phyloP scores from a whole-genome alignment of 495 filamentous ascomycete species.

The Penicilliopsis zonata region DNA sequence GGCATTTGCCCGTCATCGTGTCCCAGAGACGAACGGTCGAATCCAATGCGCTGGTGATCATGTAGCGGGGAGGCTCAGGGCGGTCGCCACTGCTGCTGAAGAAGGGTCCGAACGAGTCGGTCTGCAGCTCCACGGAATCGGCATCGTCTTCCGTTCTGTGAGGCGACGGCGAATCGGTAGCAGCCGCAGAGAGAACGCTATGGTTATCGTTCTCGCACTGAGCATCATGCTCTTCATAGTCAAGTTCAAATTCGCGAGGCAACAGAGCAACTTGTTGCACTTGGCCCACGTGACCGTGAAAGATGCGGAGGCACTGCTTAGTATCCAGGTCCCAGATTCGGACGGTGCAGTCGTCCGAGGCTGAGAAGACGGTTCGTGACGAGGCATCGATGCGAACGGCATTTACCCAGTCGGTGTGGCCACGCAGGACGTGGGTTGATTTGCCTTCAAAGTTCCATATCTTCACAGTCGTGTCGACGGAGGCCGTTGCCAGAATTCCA shows the following conservation, averaged over 20 bases:
- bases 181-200: slow-evolving; percentile 24
- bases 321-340: slow-evolving; percentile 91
- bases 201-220: slow-evolving; percentile 45
- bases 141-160: slow-evolving; percentile 10
- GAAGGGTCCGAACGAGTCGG: slow-evolving; percentile 39
- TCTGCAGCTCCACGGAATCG: slow-evolving; percentile 26
- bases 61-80: slow-evolving; percentile 69
- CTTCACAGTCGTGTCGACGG: slow-evolving; percentile 78
- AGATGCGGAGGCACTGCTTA: slow-evolving; percentile 60
- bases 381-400: slow-evolving; percentile 69
- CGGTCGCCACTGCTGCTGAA: slow-evolving; percentile 53
- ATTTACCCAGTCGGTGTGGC: slow-evolving; percentile 92
- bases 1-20: slow-evolving; percentile 62
- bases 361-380: slow-evolving; percentile 79
- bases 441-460: slow-evolving; percentile 88
- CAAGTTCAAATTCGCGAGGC: slow-evolving; percentile 79
- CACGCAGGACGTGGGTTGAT: slow-evolving; percentile 62
- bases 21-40: slow-evolving; percentile 91
- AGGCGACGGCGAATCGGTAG: slow-evolving; percentile 12
- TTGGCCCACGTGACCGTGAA: slow-evolving; percentile 89
- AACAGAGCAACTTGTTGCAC: slow-evolving; percentile 82
- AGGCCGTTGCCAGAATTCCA: slow-evolving; percentile 74
- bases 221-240: slow-evolving; percentile 56
- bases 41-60: slow-evolving; percentile 85
- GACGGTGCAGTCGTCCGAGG: slow-evolving; percentile 85